Conservation (phyloP, 331 rosid species). For the Dryas integrifolia region DNA sequence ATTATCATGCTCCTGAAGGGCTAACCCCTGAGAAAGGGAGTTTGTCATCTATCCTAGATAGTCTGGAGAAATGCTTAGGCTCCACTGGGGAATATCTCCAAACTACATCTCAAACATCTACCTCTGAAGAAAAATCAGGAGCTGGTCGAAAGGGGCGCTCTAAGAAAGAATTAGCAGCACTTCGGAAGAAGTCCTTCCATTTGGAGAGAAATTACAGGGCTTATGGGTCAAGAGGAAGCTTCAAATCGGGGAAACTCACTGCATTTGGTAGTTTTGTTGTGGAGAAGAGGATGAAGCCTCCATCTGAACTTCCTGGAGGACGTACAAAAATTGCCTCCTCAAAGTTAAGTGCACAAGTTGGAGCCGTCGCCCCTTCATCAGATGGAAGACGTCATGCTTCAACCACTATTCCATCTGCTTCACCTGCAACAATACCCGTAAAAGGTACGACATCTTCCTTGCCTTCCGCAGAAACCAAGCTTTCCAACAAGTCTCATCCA, state of each 20-base stretch:
- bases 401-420: conserved; percentile 26
- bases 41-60: conserved; percentile 29
- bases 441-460: conserved; percentile 30
- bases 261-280: conserved; percentile 35
- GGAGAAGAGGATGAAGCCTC: conserved; percentile 47
- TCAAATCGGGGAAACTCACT: conserved; percentile 40
- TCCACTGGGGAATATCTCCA: conserved; percentile 21
- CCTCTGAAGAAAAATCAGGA: conserved; percentile 42
- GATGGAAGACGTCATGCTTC: conserved; percentile 18
- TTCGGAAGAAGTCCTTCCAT: conserved; percentile 46
- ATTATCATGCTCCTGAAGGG: conserved; percentile 25
- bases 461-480: conserved; percentile 14
- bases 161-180: conserved; percentile 47
- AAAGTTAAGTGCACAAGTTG: conserved; percentile 24
- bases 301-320: conserved; percentile 36
- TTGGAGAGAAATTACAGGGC: conserved; percentile 45
- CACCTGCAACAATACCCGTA: conserved; percentile 18
- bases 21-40: conserved; percentile 13
- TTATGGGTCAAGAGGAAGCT: conserved; percentile 41
- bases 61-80: conserved; percentile 32
- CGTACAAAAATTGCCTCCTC: conserved; percentile 35
- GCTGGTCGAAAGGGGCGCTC: conserved; percentile 31
- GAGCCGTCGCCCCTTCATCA: conserved; percentile 20
- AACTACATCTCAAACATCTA: conserved; percentile 1
- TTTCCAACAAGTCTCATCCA: conserved; percentile 10